These are phyloP conservation scores for Raffaelea albimanens DNA, from an alignment of 2,329 filamentous ascomycete species.

Conservation along the genomic window DNA sequence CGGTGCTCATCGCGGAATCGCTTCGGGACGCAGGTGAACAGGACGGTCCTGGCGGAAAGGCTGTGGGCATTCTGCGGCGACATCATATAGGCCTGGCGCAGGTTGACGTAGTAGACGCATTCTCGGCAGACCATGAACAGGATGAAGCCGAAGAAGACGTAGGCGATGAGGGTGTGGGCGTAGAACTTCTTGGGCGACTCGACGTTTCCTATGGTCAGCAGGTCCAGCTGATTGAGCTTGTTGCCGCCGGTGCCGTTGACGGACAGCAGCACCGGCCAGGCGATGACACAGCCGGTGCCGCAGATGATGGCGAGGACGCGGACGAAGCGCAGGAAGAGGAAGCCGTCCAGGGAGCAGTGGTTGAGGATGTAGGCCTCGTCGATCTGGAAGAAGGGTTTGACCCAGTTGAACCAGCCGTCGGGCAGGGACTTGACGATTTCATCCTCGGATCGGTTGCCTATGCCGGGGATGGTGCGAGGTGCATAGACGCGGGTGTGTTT, in stretches of 20 bases:
- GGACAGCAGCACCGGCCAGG: conserved; percentile 77
- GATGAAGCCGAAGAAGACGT: conserved; percentile 78
- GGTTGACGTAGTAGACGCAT: conserved; percentile 84
- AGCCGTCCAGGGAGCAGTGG: conserved; percentile 82
- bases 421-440: conserved; percentile 28
- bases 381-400: conserved; percentile 50
- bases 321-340: conserved; percentile 78
- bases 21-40: conserved; percentile 80
- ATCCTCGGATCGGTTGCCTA: conserved; percentile 29
- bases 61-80: conserved; percentile 74
- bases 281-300: conserved; percentile 69
- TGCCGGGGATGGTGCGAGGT: conserved; percentile 41
- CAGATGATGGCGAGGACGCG: conserved; percentile 69
- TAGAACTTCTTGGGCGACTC: conserved; percentile 59
- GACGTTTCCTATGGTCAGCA: conserved; percentile 46
- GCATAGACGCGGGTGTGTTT: conserved; percentile 44
- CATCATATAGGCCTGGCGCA: conserved; percentile 88
- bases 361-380: conserved; percentile 73
- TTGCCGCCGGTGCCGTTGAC: conserved; percentile 75
- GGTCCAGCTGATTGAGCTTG: conserved; percentile 52
- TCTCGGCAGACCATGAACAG: conserved; percentile 86
- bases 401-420: conserved; percentile 52
- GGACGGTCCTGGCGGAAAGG: conserved; percentile 80
- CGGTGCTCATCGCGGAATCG: conserved; percentile 66
- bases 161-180: conserved; percentile 72